Evolutionary conservation across 1,284 basidiomycete genomes (phyloP).

Genomic region (Neolentinus lepideus): DNA sequence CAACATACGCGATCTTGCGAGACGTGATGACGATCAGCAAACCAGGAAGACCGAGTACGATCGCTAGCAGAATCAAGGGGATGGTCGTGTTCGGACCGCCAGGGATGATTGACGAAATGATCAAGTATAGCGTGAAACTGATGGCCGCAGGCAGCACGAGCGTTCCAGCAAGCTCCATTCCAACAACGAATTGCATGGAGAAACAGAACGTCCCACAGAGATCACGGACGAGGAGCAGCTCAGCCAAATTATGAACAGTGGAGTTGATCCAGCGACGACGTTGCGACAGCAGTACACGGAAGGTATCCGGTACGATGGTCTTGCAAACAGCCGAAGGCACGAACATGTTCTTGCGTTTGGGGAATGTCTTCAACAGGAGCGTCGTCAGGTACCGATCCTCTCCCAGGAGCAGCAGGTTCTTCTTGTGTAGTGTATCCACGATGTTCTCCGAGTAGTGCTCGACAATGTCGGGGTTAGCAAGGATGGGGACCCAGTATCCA

Average conservation of each 20-base stretch:
- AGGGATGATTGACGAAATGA: conserved; percentile 82
- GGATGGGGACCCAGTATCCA: conserved; percentile 97
- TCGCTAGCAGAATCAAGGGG: conserved; percentile 89
- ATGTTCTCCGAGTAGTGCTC: conserved; percentile 98
- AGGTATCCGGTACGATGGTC: conserved; percentile 95
- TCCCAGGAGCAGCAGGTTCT: conserved; percentile 94
- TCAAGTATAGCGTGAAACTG: conserved; percentile 90
- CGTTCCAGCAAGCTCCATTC: conserved; percentile 96
- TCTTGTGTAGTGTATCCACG: conserved; percentile 98
- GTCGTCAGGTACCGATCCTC: conserved; percentile 99
- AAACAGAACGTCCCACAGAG: conserved; percentile 96
- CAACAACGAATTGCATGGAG: conserved; percentile 96
- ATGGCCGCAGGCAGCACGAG: conserved; percentile 97
- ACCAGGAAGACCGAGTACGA: conserved; percentile 94
- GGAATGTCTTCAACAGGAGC: conserved; percentile 96
- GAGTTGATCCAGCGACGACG: conserved; percentile 99
- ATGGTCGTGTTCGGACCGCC: conserved; percentile 78
- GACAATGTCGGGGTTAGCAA: conserved; percentile 95
- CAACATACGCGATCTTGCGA: conserved; percentile 88
- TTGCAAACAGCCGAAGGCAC: conserved; percentile 98
- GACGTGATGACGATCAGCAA: conserved; percentile 92
- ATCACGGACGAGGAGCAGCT: conserved; percentile 90
- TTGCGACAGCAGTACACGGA: conserved; percentile 90
- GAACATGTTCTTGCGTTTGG: conserved; percentile 98
- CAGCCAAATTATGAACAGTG: conserved; percentile 95